Percentiles rank a stretch among this genome's conserved stretches.
phyloP scores from a whole-genome alignment of 371 early-diverging fungal species.

The Zopfochytrium polystomum region DNA sequence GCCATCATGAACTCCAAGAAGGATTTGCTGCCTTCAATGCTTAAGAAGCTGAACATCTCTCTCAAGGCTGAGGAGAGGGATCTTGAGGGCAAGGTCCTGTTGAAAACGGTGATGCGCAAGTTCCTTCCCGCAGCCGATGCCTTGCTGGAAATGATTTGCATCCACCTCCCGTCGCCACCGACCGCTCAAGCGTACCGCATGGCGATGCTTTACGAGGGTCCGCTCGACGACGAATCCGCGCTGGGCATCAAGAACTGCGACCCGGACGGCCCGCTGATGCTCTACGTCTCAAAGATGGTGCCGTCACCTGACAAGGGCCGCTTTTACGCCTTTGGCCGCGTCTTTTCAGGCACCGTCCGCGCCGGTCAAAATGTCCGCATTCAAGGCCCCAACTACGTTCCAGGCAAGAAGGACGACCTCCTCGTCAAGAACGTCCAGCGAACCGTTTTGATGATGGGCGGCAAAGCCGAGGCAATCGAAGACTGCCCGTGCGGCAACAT shows the following conservation, averaged over 20 bases:
- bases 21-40: slow-evolving; percentile 76
- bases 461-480: slow-evolving; percentile 96
- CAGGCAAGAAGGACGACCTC: slow-evolving; percentile 92
- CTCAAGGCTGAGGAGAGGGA: slow-evolving; percentile 87
- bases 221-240: slow-evolving; percentile 94
- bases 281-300: slow-evolving; percentile 99
- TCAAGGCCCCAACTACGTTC: slow-evolving; percentile 98
- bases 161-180: slow-evolving; percentile 97
- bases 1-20: slow-evolving; percentile 95
- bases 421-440: slow-evolving; percentile 96
- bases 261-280: slow-evolving; percentile 96
- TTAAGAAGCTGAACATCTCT: slow-evolving; percentile 86
- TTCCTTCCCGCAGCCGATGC: slow-evolving; percentile 99
- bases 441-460: slow-evolving; percentile 99
- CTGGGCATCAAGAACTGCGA: slow-evolving; percentile 87
- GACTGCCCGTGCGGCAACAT: slow-evolving; percentile 99
- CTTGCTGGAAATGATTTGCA: slow-evolving; percentile 98
- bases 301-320: slow-evolving; percentile 99
- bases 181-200: slow-evolving; percentile 95
- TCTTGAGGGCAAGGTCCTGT: slow-evolving; percentile 90
- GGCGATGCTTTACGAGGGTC: slow-evolving; percentile 97
- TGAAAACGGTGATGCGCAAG: slow-evolving; percentile 98
- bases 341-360: slow-evolving; percentile 98
- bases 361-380: slow-evolving; percentile 99
- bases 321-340: slow-evolving; percentile 99